Conservation (phyloP, 2,329 filamentous ascomycete genomes). For the Biscogniauxia mediterranea region DNA sequence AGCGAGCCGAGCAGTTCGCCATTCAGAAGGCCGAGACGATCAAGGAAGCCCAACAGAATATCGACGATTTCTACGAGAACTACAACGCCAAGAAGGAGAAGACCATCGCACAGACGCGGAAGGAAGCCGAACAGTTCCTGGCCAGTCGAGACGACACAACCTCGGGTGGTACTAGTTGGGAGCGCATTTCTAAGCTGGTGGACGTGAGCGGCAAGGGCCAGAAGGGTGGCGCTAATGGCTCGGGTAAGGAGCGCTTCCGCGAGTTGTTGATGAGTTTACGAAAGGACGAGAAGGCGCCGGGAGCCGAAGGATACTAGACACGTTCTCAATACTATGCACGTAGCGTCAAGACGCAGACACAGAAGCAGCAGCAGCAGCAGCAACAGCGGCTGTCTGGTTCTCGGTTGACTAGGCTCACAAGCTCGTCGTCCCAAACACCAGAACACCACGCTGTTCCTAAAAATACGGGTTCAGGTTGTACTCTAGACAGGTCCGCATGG, state of each 20-base stretch:
- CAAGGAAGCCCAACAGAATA: conserved; percentile 86
- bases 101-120: conserved; percentile 79
- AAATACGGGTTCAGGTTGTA: conserved; percentile 18
- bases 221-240: conserved; percentile 82
- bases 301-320: conserved; percentile 59
- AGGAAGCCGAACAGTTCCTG: conserved; percentile 92
- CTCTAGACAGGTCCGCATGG: conserved; percentile 23
- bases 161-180: conserved; percentile 95
- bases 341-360: conserved; percentile 6
- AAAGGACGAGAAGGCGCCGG: conserved; percentile 87
- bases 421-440: conserved; percentile 7
- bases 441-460: conserved; percentile 6
- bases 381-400: conserved; percentile 7
- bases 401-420: conserved; percentile 5
- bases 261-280: conserved; percentile 82
- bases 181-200: conserved; percentile 96
- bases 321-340: conserved; percentile 16
- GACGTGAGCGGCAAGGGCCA: conserved; percentile 92
- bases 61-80: conserved; percentile 99
- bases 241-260: conserved; percentile 94
- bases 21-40: conserved; percentile 82
- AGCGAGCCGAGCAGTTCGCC: conserved; percentile 80
- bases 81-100: conserved; percentile 99
- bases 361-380: background rate
- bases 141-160: conserved; percentile 87